Percentiles rank a stretch among this genome's conserved stretches.
These are phyloP conservation scores for Phytophthora sansomeana DNA, from an alignment of 352 stramenopile genomes.

Conservation along the genomic window DNA sequence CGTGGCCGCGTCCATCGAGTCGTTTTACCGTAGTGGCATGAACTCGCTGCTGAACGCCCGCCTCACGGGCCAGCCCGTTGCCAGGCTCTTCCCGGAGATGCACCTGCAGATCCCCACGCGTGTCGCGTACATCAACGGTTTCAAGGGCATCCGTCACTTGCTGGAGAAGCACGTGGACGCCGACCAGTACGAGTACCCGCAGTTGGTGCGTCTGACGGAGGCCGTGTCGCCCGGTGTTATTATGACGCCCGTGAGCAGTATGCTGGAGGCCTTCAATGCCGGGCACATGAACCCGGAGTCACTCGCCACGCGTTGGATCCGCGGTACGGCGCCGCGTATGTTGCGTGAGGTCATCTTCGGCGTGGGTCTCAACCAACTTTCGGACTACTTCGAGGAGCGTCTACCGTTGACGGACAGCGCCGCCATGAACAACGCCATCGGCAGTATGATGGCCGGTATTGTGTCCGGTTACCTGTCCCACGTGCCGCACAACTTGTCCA, in stretches of 20 bases:
- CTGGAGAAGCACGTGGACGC: constrained; percentile 89
- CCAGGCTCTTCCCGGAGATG: constrained; percentile 94
- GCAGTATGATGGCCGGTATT: constrained; percentile 89
- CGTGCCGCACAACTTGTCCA: constrained; percentile 96
- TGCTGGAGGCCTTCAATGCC: constrained; percentile 94
- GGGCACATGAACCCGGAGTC: constrained; percentile 94
- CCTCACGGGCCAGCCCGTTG: constrained; percentile 79
- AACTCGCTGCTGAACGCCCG: constrained; percentile 93
- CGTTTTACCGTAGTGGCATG: constrained; percentile 93
- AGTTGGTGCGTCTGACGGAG: constrained; percentile 78
- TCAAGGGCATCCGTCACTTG: constrained; percentile 91
- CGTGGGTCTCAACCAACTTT: constrained; percentile 94
- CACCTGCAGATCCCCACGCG: constrained; percentile 94
- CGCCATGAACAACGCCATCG: constrained; percentile 89
- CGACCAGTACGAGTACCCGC: constrained; percentile 84
- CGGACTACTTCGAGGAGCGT: constrained; percentile 94
- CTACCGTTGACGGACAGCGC: constrained; percentile 72
- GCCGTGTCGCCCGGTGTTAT: constrained; percentile 90
- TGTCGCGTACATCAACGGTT: constrained; percentile 94
- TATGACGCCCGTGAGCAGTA: constrained; percentile 93
- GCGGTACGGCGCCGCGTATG: constrained; percentile 84
- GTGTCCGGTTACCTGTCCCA: constrained; percentile 94
- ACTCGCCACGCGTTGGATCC: constrained; percentile 89
- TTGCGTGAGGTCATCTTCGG: constrained; percentile 95
- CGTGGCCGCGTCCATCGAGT: constrained; percentile 92